Percentiles rank a stretch among this genome's conserved stretches.
Evolutionary conservation across 2,329 filamentous ascomycete species (phyloP).

Genomic region (Colletotrichum sidae): DNA sequence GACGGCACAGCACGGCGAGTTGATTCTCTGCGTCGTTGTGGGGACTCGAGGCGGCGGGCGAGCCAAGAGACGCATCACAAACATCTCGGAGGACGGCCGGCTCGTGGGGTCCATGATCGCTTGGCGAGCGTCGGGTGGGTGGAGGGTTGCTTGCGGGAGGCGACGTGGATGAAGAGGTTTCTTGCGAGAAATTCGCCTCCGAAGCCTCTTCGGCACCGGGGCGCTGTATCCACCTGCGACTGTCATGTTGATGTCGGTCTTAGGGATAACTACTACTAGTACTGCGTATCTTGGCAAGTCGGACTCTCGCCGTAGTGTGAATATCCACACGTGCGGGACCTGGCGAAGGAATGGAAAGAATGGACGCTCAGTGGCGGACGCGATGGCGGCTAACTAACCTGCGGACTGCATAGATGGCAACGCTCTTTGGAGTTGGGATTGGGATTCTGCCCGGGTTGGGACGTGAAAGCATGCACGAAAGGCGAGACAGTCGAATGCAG

Average conservation of each 20-base stretch:
- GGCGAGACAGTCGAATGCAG: slow-evolving; percentile 7
- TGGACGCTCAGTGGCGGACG: no score
- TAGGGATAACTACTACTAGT: no score
- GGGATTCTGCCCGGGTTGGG: no score
- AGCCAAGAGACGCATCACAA: slow-evolving; percentile 16
- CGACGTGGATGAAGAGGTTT: slow-evolving; percentile 12
- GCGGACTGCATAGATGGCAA: no score
- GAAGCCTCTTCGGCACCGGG: not conserved
- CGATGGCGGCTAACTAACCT: no score
- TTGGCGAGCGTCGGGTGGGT: not conserved
- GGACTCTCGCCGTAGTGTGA: no score
- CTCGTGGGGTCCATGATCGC: slow-evolving; percentile 21
- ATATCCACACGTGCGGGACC: not conserved
- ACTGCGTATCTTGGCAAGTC: no score
- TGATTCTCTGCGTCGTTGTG: not conserved
- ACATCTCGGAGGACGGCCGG: slow-evolving; percentile 30
- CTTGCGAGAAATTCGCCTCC: not conserved
- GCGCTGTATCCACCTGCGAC: no score
- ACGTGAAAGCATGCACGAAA: slow-evolving; percentile 21
- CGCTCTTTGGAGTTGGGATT: no score
- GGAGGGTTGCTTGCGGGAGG: not conserved
- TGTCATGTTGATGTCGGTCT: no score
- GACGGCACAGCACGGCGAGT: not conserved
- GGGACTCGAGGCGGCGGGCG: not conserved
- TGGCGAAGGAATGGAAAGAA: slow-evolving; percentile 22